These are phyloP conservation scores for Massarina eburnea DNA, from an alignment of 2,329 filamentous ascomycete genomes.

Conservation along the genomic window DNA sequence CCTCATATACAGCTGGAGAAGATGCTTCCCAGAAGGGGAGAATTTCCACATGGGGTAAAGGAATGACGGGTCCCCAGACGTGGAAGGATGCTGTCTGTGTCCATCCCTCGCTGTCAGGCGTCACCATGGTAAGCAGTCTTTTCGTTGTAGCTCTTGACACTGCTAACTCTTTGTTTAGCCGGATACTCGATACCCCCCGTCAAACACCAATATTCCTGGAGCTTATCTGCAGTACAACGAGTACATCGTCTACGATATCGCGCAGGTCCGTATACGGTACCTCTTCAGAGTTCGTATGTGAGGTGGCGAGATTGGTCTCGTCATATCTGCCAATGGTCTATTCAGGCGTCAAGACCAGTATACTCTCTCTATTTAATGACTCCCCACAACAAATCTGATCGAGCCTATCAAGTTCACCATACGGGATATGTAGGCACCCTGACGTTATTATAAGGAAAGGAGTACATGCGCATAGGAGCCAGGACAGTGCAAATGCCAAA, in stretches of 20 bases:
- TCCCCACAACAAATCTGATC: too few species aligned
- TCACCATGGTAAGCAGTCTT: constrained; percentile 63
- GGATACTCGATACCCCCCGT: constrained; percentile 44
- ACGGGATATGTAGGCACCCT: too few species aligned
- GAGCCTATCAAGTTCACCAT: too few species aligned
- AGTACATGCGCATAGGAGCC: too few species aligned
- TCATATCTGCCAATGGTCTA: too few species aligned
- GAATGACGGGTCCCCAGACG: constrained; percentile 61
- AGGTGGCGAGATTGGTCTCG: too few species aligned
- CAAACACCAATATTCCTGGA: constrained; percentile 49
- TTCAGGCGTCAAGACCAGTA: too few species aligned
- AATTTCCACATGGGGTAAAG: constrained; percentile 71
- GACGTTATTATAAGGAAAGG: too few species aligned
- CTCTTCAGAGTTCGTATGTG: constrained; percentile 59
- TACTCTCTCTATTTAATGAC: too few species aligned
- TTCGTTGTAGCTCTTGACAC: constrained; percentile 1
- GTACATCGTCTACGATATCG: constrained; percentile 70
- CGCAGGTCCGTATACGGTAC: constrained; percentile 71
- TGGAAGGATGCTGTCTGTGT: constrained; percentile 78
- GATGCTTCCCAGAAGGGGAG: constrained; percentile 62
- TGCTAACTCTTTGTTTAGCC: constrained; percentile 15
- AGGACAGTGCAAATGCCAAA: too few species aligned
- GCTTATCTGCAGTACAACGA: constrained; percentile 68
- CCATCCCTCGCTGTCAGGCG: constrained; percentile 65
- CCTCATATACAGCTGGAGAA: constrained; percentile 65